A percentile compares a stretch with the other conserved stretches of the same genome.
Evolutionary conservation across 1,284 basidiomycete genomes (phyloP).

Genomic region (Wolfiporia cocos): DNA sequence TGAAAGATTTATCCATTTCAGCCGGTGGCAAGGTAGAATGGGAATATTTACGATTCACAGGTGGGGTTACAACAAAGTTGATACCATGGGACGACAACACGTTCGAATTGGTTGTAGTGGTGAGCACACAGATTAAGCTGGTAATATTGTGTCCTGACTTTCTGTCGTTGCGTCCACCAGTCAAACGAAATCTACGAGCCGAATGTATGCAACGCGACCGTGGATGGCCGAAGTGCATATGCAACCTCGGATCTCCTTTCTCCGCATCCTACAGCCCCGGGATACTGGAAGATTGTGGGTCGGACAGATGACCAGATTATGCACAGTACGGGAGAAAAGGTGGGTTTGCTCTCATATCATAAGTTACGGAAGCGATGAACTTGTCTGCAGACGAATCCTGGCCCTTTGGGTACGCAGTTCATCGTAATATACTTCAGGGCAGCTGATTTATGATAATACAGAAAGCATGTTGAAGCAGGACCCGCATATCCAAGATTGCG

Average conservation of each 20-base stretch:
- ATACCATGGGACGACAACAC: conserved; percentile 5
- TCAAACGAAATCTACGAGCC: conserved; percentile 8
- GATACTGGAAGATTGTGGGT: conserved; percentile 38
- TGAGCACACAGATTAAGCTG: conserved; percentile 2
- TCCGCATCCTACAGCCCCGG: conserved; percentile 38
- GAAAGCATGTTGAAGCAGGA: conserved; percentile 27
- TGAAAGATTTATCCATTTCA: background rate
- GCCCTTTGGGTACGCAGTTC: conserved; percentile 13
- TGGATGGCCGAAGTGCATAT: conserved; percentile 26
- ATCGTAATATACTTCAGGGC: no score
- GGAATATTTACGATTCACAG: conserved; percentile 8
- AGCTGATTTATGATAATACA: conserved; percentile 24
- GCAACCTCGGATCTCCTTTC: conserved; percentile 36
- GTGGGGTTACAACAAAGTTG: conserved; percentile 1
- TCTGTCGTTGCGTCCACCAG: no score
- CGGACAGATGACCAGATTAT: conserved; percentile 47
- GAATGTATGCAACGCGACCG: conserved; percentile 20
- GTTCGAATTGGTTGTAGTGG: conserved; percentile 7
- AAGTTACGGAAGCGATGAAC: no score
- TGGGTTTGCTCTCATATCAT: conserved; percentile 12
- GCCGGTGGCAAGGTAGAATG: no score
- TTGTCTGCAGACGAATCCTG: conserved; percentile 22
- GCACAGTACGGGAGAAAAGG: conserved; percentile 30
- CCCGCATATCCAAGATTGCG: conserved; percentile 19
- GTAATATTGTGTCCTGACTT: no score